Evolutionary conservation across 2,329 filamentous ascomycete species (phyloP), one percentile per base, ranked within the genome.

Genomic region (Colletotrichum aenigma): DNA sequence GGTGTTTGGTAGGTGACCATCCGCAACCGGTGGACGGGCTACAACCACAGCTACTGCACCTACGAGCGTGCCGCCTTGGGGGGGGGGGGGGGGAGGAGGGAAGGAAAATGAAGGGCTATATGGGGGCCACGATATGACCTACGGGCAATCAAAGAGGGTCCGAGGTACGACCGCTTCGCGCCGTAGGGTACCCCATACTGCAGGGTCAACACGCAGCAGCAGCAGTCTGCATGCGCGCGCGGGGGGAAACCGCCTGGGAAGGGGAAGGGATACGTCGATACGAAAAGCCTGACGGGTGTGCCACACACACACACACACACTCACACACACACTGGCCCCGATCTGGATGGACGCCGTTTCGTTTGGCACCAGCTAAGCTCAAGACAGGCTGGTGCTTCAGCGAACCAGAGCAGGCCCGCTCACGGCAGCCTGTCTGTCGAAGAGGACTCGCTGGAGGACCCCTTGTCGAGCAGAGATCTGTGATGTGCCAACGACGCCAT

Each of bases 161-260:
- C 82, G 82, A 83, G 74, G 78, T 82, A 82, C 78, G 79, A 81
- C 81, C 81, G 81, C 77, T 78, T 65, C 74, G 71, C 74, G 43
- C 67, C 58, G 43, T 64, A 48, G 38, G 61, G 56, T 38, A 70
- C 56, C 62, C 73, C 48, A 65, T 68, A 75, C 71, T 71, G 65
- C 75, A 76, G 61, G 66, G 71, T 56, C 70, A 32, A 73, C 60
- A 69, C 30, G 64, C 69, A 30, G 21, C 68, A 62, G 65, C 69
- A 55, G 38, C 43, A 71, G 58, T 28, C 26, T 55, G 68, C 60
- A 70, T 36, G 62, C 38, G 38, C 36, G 66, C 38, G 38, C 38
- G 38, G 38, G 38, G 38, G 52, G 36, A 56, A n/a, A 21, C 26
- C 30, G 38, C 21, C 66, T 48, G n/a, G 21, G 13, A 66, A 48